Base-by-base conservation (phyloP, 2,329 filamentous ascomycete genomes). In the Colletotrichum lupini region DNA sequence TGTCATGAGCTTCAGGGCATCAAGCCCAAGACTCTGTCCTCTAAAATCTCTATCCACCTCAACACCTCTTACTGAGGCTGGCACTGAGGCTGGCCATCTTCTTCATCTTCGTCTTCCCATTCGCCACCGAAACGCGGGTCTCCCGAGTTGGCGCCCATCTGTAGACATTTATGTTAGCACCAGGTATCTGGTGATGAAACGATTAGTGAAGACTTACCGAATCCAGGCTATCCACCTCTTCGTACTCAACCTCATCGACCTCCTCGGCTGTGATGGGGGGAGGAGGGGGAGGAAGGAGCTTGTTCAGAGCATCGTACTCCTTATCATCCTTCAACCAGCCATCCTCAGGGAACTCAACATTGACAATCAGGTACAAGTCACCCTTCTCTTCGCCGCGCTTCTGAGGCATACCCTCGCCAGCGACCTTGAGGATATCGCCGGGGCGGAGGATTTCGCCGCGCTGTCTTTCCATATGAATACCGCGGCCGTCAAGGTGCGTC, bases 381-480 rank as follows among this genome's bases (percentile, higher is more conserved):
- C 97, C 97, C 80, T 91, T 95, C 5, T 85, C 80, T 52, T 99
- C 97, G 75, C 92, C 94, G 70, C 92, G 92, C 88, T 98, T 98
- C 77, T 92, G 83, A 2, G 97, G 97, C 97, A 99, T 99, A 73
- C 97, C 97, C 85, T 99, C 97, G 30, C 95, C 95, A 2, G 88
- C 83, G 1, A 99, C 87, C 86, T 95, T 98, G 77, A 99, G 88
- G 8, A 96, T 90, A 80, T 99, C 94, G 30, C 92, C 93, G 0
- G 97, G 95, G 30, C 92, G 91, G 46, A 99, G 84, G 64, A 98
- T 88, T 81, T 95, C 93, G 77, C 96, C 96, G 78, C 93, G 91
- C 19, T 94, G 91, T 76, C 97, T 92, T 67, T 92, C 89, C 59
- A 99, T 87, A 71, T 93, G 90, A 72, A 99, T 96, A 35, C 97